These are phyloP conservation scores for Talaromyces sp. DNA, from an alignment of 2,329 filamentous ascomycete genomes.

Conservation along the genomic window DNA sequence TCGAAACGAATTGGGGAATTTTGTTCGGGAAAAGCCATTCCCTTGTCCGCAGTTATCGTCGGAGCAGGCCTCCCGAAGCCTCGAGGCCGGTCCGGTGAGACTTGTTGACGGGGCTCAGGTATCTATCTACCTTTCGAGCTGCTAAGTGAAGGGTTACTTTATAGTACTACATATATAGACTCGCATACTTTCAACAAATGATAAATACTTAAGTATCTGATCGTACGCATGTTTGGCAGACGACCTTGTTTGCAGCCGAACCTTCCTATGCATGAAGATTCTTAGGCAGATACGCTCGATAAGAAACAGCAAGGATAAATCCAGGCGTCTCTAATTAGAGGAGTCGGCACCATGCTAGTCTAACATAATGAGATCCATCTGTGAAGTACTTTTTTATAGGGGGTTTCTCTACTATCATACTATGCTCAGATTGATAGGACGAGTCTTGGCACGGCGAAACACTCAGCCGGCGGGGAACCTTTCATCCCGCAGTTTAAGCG, in stretches of 20 bases:
- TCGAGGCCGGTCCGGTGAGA: not conserved
- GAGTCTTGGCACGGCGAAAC: constrained; percentile 12
- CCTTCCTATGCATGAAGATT: not conserved
- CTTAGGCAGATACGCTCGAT: not conserved
- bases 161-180: no score
- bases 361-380: no score
- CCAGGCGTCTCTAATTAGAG: not conserved
- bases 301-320: not conserved
- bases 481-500: not conserved
- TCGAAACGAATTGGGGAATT: not conserved
- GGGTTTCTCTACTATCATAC: no score
- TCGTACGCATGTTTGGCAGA: not conserved
- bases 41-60: not conserved
- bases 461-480: constrained; percentile 2
- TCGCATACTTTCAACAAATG: no score
- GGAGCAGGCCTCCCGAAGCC: not conserved
- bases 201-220: not conserved
- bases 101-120: no score
- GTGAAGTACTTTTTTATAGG: no score
- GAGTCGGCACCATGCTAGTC: not conserved
- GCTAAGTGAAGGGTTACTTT: no score
- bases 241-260: not conserved
- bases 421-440: no score
- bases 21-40: constrained; percentile 3
- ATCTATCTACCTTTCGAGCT: no score